Percentiles rank a stretch among this genome's conserved stretches.
Conservation (phyloP, 1,139 yeast genomes). For the Meyerozyma guilliermondii region DNA sequence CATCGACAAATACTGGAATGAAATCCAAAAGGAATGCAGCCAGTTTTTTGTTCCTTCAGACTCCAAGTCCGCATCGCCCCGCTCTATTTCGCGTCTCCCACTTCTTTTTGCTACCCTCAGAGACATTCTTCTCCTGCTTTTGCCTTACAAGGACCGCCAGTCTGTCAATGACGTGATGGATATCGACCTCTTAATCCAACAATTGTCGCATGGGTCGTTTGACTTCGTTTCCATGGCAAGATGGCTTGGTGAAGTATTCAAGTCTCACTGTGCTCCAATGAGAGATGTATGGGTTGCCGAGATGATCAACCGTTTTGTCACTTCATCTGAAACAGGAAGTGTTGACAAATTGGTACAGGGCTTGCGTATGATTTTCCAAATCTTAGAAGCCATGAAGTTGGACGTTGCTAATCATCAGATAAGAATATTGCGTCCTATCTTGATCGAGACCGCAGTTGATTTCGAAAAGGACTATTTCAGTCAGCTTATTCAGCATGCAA, state of each 20-base stretch:
- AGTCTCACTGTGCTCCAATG: constrained; percentile 93
- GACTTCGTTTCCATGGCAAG: constrained; percentile 65
- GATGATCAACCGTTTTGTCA: constrained; percentile 66
- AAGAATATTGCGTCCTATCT: constrained; percentile 74
- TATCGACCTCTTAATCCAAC: constrained; percentile 72
- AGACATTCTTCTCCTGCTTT: constrained; percentile 67
- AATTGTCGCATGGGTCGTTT: constrained; percentile 60
- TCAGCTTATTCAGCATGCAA: constrained; percentile 62
- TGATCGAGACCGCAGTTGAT: constrained; percentile 86
- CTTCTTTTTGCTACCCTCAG: constrained; percentile 70
- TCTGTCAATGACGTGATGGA: constrained; percentile 73
- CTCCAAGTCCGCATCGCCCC: constrained; percentile 4
- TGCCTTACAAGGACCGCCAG: constrained; percentile 74
- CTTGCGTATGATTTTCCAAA: constrained; percentile 71
- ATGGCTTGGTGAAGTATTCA: constrained; percentile 69
- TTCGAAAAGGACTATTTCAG: constrained; percentile 85
- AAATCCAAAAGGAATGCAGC: constrained; percentile 59
- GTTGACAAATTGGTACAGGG: constrained; percentile 67
- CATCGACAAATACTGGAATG: constrained; percentile 81
- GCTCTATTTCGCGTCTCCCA: constrained; percentile 48
- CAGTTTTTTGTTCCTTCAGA: constrained; percentile 27
- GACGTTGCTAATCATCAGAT: constrained; percentile 96
- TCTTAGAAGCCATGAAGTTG: constrained; percentile 91
- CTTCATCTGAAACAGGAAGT: constrained; percentile 52
- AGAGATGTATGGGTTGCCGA: constrained; percentile 86